Base-by-base conservation (phyloP, 129 eudicot species). In the Deinandra increscens region DNA sequence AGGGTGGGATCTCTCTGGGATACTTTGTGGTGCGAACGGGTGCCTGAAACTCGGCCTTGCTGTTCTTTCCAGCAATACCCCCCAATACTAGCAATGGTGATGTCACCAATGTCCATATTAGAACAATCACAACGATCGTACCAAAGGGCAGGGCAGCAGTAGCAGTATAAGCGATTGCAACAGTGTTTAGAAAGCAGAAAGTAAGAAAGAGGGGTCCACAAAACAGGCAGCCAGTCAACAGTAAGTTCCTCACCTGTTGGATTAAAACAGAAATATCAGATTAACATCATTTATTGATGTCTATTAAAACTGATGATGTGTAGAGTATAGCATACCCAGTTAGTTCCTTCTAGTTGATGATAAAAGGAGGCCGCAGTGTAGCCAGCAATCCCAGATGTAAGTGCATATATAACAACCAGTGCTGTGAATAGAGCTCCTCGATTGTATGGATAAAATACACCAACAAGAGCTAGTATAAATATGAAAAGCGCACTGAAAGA, bases 361-460 rank as follows among this genome's bases (percentile, higher is more conserved):
- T 60, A 60, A 17, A 33, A 60, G 13, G 66, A 60, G 26, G 44
- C 66, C 7, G 66, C 43, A 7, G 66, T 60, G 26, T 33, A 60
- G 23, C 66, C 66, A 33, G 66, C 43, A 60, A 60, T 33, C 42
- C 43, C 66, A 34, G 66, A 60, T 36, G 66, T 60, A 60, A 60
- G 43, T n/a, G 66, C 45, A 63, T 90, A 90, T 41, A 90, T 90
- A 34, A 90, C 85, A 60, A 90, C 97, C 64, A 90, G 65, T 4
- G 97, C 97, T 3, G 95, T 90, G 62, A 87, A 87, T 15, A 90
- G 68, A 59, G 91, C 91, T 76, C 97, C 97, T 9, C 95, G 86
- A 64, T 90, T 87, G 76, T 90, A 90, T 33, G 97, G 97, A 71
- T 90, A 87, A 73, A 90, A 90, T 51, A 90, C 97, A 17, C 97